phyloP scores from a whole-genome alignment of 2,329 filamentous ascomycete species.

The Monosporascus sp. region DNA sequence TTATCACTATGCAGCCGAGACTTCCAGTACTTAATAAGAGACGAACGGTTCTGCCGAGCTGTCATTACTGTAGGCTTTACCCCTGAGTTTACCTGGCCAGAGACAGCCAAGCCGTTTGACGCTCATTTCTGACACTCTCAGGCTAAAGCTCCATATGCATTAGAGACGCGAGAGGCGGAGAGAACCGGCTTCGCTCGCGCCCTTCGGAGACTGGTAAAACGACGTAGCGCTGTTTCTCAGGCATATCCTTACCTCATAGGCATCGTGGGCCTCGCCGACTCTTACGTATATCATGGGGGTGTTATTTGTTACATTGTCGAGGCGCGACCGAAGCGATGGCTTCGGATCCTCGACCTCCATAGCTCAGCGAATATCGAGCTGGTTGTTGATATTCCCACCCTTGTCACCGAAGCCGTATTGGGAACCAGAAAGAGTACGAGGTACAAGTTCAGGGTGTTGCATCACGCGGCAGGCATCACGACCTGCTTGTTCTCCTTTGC shows the following conservation, averaged over 20 bases:
- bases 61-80: conserved; percentile 48
- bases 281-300: conserved; percentile 59
- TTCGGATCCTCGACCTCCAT: conserved; percentile 58
- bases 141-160: conserved; percentile 26
- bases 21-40: conserved; percentile 45
- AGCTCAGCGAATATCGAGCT: conserved; percentile 42
- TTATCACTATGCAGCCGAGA: conserved; percentile 48
- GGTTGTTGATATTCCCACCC: conserved; percentile 47
- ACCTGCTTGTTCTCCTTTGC: conserved; percentile 50
- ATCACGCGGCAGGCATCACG: conserved; percentile 52
- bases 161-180: conserved; percentile 28
- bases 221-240: conserved; percentile 53
- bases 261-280: conserved; percentile 53
- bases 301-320: conserved; percentile 58
- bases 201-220: conserved; percentile 56
- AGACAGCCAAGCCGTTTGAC: conserved; percentile 1
- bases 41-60: conserved; percentile 52
- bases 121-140: conserved; percentile 19
- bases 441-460: conserved; percentile 48
- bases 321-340: conserved; percentile 27
- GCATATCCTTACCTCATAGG: conserved; percentile 58
- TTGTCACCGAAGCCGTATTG: conserved; percentile 32
- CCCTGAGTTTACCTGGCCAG: not conserved
- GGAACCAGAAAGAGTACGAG: conserved; percentile 28
- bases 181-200: conserved; percentile 41